These are phyloP conservation scores for Nitzschia sp. DNA, from an alignment of 108 stramenopile species.

Conservation along the genomic window DNA sequence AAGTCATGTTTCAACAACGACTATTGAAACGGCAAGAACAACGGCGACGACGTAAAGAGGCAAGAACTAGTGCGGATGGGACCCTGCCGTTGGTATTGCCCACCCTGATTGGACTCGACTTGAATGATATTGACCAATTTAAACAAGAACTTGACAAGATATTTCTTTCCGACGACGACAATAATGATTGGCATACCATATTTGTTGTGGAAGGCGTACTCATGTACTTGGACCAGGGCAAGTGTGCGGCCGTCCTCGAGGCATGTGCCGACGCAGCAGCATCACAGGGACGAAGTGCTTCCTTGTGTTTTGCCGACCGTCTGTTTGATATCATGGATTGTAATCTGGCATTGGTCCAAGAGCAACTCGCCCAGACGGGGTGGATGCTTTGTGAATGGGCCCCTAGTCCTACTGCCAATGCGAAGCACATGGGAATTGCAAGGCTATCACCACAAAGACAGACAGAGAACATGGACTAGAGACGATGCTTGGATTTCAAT, in stretches of 20 bases:
- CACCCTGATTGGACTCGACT: not conserved
- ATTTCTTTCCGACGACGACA: not conserved
- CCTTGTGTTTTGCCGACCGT: slow-evolving; percentile 1
- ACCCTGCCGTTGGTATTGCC: not conserved
- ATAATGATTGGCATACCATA: slow-evolving; percentile 1
- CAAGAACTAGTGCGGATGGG: not conserved
- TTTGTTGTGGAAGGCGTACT: slow-evolving; percentile 11
- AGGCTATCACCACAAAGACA: not conserved
- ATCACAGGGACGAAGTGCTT: not conserved
- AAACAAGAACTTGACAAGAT: not conserved
- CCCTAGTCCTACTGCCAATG: slow-evolving; percentile 6
- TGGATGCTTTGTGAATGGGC: not conserved
- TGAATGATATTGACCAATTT: slow-evolving; percentile 1
- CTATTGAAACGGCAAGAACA: not conserved
- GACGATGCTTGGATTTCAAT: too few relatives aligned
- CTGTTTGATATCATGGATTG: not conserved
- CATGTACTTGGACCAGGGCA: not conserved
- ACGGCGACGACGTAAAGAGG: not conserved
- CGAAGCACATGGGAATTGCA: slow-evolving; percentile 3
- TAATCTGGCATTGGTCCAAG: not conserved
- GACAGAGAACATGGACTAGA: too few relatives aligned
- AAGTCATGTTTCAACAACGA: not conserved
- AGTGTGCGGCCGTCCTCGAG: not conserved
- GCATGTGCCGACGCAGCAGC: not conserved
- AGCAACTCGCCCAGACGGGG: not conserved